Base-by-base conservation (phyloP, 352 stramenopile genomes). In the Discostella stelligera region DNA sequence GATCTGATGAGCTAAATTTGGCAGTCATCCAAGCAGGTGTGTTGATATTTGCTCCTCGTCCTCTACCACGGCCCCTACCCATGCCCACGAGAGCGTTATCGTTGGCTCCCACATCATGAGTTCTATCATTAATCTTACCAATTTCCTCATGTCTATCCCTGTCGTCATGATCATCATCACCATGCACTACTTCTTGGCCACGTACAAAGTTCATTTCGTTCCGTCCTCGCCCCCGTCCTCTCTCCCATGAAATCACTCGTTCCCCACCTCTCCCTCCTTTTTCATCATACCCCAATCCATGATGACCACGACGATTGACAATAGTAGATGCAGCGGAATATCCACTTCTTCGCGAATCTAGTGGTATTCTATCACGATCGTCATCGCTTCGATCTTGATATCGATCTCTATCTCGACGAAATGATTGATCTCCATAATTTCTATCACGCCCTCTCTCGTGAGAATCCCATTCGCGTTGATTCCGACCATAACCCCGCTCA, bases 11-110 rank as follows among this genome's bases (percentile, higher is more conserved):
- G 10, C 18, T 41, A 48, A 8, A 27, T 32, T 23, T 46, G 20
- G 27, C 27, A 10, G 70, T 80, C 82, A 83, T 89, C 82, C 82
- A 86, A 23, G 78, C 74, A 37, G 78, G 71, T 13, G 56, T n/a
- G 21, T 68, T 82, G 41, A 75, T 66, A 37, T 66, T 63, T 11
- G 13, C 30, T 9, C 77, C 77, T n/a, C 78, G 55, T 25, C 79
- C 74, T 37, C 80, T 69, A 8, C 80, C 80, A 53, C 75, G 49
- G n/a, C 70, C 74, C 52, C 44, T 65, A n/a, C 56, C 69, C 30
- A 11, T 61, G 10, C 56, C 66, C 9, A 46, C 37, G 41, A 37
- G 16, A 50, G 37, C 3, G 23, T 37, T 60, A 60, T 60, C 18
- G 27, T 32, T 32, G 27, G 27, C 27, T 32, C 27, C 5, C 27